Evolutionary conservation across 2,329 filamentous ascomycete genomes (phyloP).

Genomic region (Pseudomassariella vexata): DNA sequence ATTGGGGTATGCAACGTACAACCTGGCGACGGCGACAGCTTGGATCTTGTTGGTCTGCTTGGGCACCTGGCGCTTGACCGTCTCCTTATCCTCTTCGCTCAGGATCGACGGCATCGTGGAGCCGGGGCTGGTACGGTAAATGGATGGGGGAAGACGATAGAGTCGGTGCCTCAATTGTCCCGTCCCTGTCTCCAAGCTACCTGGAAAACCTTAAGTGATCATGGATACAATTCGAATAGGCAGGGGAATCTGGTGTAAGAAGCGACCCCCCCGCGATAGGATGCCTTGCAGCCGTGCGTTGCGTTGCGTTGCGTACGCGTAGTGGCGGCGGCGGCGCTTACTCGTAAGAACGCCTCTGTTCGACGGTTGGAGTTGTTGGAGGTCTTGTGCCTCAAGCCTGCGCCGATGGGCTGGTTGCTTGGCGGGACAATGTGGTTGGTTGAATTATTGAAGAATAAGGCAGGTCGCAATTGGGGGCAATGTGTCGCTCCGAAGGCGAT

Average conservation of each 20-base stretch:
- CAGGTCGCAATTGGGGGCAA: too few species aligned
- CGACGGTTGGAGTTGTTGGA: background rate
- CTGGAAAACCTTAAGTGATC: constrained; percentile 4
- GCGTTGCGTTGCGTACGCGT: constrained; percentile 5
- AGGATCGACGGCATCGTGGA: constrained; percentile 61
- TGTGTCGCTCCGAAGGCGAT: too few species aligned
- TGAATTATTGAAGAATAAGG: too few species aligned
- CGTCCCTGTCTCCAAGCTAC: constrained; percentile 6
- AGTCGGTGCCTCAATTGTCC: background rate
- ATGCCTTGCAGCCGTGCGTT: constrained; percentile 4
- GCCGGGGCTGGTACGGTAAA: constrained; percentile 11
- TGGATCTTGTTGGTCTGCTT: constrained; percentile 97
- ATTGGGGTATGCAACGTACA: constrained; percentile 90
- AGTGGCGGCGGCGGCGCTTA: constrained; percentile 6
- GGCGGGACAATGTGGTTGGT: too few species aligned
- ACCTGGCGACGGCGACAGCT: constrained; percentile 84
- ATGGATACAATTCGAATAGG: constrained; percentile 5
- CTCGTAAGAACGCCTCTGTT: background rate
- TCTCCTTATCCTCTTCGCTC: constrained; percentile 91
- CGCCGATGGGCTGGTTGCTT: too few species aligned
- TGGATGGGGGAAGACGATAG: constrained; percentile 7
- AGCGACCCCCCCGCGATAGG: too few species aligned
- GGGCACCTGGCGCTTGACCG: constrained; percentile 87
- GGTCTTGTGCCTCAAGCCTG: constrained; percentile 2
- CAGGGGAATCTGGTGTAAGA: background rate